Evolutionary conservation across 495 filamentous ascomycete species (phyloP).

Genomic region (Choiromyces venosus): DNA sequence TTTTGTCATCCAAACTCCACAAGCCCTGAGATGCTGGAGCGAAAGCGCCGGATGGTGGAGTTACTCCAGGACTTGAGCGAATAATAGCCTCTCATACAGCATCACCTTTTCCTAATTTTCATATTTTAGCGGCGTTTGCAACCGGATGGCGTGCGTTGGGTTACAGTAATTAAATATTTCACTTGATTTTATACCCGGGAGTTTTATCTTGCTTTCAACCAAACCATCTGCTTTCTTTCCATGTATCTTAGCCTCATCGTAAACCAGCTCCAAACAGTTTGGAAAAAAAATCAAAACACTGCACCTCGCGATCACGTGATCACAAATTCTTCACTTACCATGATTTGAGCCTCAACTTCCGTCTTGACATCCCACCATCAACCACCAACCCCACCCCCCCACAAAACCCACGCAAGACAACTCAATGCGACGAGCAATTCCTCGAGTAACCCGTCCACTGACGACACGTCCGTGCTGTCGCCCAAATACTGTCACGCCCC

Average conservation of each 20-base stretch:
- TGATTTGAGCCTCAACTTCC: background rate
- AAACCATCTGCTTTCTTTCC: background rate
- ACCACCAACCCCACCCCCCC: background rate
- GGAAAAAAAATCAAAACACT: background rate
- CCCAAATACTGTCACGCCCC: background rate
- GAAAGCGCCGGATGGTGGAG: conserved; percentile 58
- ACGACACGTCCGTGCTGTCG: background rate
- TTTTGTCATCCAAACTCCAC: conserved; percentile 45
- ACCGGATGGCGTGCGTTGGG: background rate
- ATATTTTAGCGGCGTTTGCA: background rate
- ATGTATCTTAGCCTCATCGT: background rate
- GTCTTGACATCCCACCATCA: background rate
- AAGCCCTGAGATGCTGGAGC: conserved; percentile 48
- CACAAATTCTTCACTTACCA: background rate
- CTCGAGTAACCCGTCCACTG: background rate
- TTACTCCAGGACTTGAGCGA: conserved; percentile 59
- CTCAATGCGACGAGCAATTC: conserved; percentile 23
- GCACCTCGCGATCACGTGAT: background rate
- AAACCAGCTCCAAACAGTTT: background rate
- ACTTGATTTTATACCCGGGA: background rate
- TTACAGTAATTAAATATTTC: background rate
- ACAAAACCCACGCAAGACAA: background rate
- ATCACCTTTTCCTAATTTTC: background rate
- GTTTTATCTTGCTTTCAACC: background rate
- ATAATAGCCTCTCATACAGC: background rate